Percentiles rank a stretch among this genome's conserved stretches.
Conservation (phyloP, 805 yeast species). For the Candida saitoana region DNA sequence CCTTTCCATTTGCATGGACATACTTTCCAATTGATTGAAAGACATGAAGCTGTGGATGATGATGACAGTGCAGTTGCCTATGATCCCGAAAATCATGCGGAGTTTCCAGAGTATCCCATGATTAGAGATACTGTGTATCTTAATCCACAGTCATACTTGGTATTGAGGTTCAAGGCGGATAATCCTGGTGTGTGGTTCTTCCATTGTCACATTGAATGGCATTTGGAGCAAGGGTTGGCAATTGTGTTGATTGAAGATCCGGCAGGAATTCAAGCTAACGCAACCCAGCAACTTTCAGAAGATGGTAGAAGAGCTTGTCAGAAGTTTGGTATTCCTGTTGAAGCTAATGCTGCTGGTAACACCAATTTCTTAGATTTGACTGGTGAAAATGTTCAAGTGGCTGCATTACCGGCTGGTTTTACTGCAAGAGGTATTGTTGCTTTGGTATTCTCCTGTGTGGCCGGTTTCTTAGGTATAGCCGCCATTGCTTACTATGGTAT, state of each 20-base stretch:
- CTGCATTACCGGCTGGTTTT: slow-evolving; percentile 77
- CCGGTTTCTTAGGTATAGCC: slow-evolving; percentile 79
- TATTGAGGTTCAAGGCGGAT: slow-evolving; percentile 69
- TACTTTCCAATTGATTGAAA: slow-evolving; percentile 56
- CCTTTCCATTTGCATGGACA: slow-evolving; percentile 81
- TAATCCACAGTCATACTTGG: slow-evolving; percentile 66
- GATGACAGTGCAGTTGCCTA: slow-evolving; percentile 50
- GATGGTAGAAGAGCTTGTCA: slow-evolving; percentile 60
- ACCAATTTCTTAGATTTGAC: slow-evolving; percentile 59
- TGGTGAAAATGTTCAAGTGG: slow-evolving; percentile 70
- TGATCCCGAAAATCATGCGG: slow-evolving; percentile 31
- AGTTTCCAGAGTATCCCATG: slow-evolving; percentile 56
- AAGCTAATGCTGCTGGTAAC: slow-evolving; percentile 92
- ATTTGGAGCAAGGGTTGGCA: slow-evolving; percentile 77
- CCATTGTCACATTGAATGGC: slow-evolving; percentile 91
- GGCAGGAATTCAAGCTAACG: slow-evolving; percentile 35
- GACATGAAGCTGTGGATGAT: slow-evolving; percentile 50
- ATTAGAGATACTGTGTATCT: slow-evolving; percentile 70
- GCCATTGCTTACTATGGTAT: slow-evolving; percentile 81
- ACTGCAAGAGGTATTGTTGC: slow-evolving; percentile 95
- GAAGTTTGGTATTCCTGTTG: slow-evolving; percentile 46
- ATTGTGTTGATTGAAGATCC: slow-evolving; percentile 72
- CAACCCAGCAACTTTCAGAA: slow-evolving; percentile 54
- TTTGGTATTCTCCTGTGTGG: slow-evolving; percentile 79
- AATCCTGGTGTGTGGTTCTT: slow-evolving; percentile 94